phyloP scores from a whole-genome alignment of 1,139 yeast species.

The Barnettozyma hawaiiensis region DNA sequence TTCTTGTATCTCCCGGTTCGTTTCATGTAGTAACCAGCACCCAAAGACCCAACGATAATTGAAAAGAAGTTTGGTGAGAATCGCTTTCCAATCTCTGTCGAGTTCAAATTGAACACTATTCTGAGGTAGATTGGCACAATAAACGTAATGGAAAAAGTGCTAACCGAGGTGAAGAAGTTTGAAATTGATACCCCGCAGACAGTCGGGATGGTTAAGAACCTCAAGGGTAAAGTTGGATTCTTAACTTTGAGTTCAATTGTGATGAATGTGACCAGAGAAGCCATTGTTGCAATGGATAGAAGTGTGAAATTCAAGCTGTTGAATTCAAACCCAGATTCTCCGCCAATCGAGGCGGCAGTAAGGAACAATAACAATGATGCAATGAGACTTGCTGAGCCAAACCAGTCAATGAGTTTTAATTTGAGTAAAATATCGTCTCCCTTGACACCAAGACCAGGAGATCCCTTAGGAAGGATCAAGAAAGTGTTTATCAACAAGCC shows the following conservation, averaged over 20 bases:
- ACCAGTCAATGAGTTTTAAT: conserved; percentile 60
- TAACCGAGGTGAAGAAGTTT: conserved; percentile 53
- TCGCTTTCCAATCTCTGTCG: conserved; percentile 59
- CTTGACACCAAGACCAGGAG: conserved; percentile 28
- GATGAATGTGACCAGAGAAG: conserved; percentile 34
- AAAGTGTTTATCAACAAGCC: conserved; percentile 34
- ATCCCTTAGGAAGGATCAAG: conserved; percentile 37
- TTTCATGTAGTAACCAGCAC: conserved; percentile 66
- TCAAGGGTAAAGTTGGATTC: conserved; percentile 66
- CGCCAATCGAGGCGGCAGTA: conserved; percentile 67
- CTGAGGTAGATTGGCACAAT: conserved; percentile 62
- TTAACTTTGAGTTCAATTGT: conserved; percentile 49
- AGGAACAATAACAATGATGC: conserved; percentile 46
- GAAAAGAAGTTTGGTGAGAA: conserved; percentile 63
- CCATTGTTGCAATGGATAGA: conserved; percentile 24
- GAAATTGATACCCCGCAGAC: conserved; percentile 60
- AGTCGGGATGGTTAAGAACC: conserved; percentile 49
- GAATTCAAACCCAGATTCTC: conserved; percentile 42
- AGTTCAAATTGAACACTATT: conserved; percentile 48
- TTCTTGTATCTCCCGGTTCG: conserved; percentile 60
- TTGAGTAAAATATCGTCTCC: conserved; percentile 34
- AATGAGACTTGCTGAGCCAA: conserved; percentile 62
- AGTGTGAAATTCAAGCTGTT: conserved; percentile 21
- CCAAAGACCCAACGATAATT: conserved; percentile 62
- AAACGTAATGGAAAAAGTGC: conserved; percentile 48